Conservation (phyloP, 2,329 filamentous ascomycete genomes). For the Hypoxylon sp. region DNA sequence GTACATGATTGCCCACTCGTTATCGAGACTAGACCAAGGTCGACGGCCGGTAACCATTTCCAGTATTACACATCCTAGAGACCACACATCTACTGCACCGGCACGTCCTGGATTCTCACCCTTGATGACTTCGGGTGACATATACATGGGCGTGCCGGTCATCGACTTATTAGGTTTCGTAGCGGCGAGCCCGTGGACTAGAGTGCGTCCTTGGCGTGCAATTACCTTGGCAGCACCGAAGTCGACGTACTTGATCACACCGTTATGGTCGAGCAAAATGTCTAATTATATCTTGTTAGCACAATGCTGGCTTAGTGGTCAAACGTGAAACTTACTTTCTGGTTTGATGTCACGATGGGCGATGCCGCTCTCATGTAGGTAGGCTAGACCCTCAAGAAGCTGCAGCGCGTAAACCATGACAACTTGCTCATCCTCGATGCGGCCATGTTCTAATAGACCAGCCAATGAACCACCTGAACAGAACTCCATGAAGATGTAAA, state of each 20-base stretch:
- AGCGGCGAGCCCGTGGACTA: constrained; percentile 75
- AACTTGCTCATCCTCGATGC: constrained; percentile 97
- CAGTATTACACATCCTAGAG: constrained; percentile 93
- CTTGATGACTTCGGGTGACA: constrained; percentile 99
- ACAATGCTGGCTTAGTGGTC: constrained; percentile 33
- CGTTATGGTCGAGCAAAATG: constrained; percentile 95
- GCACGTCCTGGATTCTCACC: constrained; percentile 85
- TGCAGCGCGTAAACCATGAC: constrained; percentile 97
- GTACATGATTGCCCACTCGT: constrained; percentile 99
- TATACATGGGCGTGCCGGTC: constrained; percentile 99
- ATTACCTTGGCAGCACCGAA: constrained; percentile 98
- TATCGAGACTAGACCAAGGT: constrained; percentile 96
- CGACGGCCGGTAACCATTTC: constrained; percentile 97
- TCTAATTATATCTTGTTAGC: constrained; percentile 67
- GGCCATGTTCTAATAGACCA: constrained; percentile 90
- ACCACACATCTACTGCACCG: constrained; percentile 95
- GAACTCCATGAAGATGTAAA: constrained; percentile 99
- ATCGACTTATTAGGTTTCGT: constrained; percentile 86
- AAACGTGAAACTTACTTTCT: constrained; percentile 78
- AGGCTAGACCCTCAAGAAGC: constrained; percentile 92
- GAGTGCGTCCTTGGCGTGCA: constrained; percentile 90
- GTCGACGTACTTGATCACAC: constrained; percentile 99
- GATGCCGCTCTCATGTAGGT: constrained; percentile 92
- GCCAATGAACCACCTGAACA: constrained; percentile 96
- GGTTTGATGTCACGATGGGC: constrained; percentile 98